These are phyloP conservation scores for Stachybotrys elegans DNA, from an alignment of 2,329 filamentous ascomycete species.

Conservation along the genomic window DNA sequence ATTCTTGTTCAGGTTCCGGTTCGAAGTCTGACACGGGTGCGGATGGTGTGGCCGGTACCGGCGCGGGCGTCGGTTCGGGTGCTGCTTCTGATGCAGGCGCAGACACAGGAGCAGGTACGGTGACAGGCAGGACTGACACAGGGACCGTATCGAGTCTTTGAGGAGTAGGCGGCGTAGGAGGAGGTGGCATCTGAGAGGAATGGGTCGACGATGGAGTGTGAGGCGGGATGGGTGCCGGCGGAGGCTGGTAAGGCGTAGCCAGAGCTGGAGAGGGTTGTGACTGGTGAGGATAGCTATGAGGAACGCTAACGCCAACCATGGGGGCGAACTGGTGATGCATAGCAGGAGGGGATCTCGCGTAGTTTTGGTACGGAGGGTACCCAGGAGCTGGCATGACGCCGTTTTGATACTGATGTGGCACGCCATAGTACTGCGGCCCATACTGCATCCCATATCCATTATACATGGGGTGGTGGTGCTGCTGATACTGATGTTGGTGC, in stretches of 20 bases:
- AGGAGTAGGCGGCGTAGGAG: constrained; percentile 43
- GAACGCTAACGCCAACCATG: constrained; percentile 41
- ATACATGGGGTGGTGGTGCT: constrained; percentile 42
- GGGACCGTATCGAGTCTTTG: constrained; percentile 27
- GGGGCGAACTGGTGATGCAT: constrained; percentile 52
- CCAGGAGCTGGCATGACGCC: constrained; percentile 38
- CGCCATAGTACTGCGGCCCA: constrained; percentile 42
- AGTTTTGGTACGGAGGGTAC: constrained; percentile 45
- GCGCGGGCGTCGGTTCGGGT: constrained; percentile 17
- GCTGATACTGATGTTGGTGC: constrained; percentile 23
- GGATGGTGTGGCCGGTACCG: constrained; percentile 15
- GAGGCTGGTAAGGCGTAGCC: constrained; percentile 52
- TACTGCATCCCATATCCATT: constrained; percentile 46
- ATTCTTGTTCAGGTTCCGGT: too few species aligned
- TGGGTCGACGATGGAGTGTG: constrained; percentile 51
- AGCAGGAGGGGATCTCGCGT: constrained; percentile 44
- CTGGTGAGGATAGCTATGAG: constrained; percentile 43
- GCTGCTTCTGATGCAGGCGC: constrained; percentile 6
- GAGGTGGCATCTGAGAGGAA: constrained; percentile 35
- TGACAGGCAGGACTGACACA: constrained; percentile 11
- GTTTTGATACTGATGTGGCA: constrained; percentile 55
- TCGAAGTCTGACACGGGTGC: too few species aligned
- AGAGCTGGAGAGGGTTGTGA: constrained; percentile 48
- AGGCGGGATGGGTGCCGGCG: constrained; percentile 38
- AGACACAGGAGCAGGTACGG: constrained; percentile 2